Conservation (phyloP, 2,329 filamentous ascomycete genomes). For the Zymoseptoria brevis region DNA sequence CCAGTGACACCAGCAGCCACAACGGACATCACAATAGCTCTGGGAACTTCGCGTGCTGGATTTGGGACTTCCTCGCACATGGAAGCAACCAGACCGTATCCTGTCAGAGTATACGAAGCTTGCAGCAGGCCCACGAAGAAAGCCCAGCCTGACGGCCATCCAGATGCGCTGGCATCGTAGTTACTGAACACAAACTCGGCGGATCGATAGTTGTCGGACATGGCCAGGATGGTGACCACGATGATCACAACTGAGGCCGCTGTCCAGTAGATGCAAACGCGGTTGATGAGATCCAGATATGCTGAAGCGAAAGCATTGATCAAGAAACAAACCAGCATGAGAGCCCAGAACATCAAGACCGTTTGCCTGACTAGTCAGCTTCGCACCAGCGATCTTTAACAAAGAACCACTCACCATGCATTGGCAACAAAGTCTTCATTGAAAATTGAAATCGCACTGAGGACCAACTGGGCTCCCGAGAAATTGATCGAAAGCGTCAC, state of each 20-base stretch:
- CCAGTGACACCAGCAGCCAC: conserved; percentile 59
- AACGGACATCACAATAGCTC: conserved; percentile 62
- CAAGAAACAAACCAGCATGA: conserved; percentile 56
- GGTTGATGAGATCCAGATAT: conserved; percentile 61
- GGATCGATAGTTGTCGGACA: conserved; percentile 50
- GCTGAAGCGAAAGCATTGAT: conserved; percentile 58
- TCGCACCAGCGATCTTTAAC: not conserved
- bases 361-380: conserved; percentile 44
- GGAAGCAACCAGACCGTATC: conserved; percentile 63
- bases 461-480: conserved; percentile 60
- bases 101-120: conserved; percentile 53
- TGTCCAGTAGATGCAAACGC: conserved; percentile 67
- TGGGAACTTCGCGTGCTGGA: conserved; percentile 60
- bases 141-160: conserved; percentile 62
- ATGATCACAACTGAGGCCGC: conserved; percentile 59
- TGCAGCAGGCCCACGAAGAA: conserved; percentile 66
- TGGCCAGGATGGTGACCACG: conserved; percentile 54
- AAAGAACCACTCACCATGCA: conserved; percentile 38
- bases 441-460: conserved; percentile 62
- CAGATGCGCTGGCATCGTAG: conserved; percentile 57
- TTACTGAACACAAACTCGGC: conserved; percentile 60
- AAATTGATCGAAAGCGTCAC: conserved; percentile 59
- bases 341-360: conserved; percentile 63
- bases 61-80: conserved; percentile 68
- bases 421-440: conserved; percentile 61